Base-by-base conservation (phyloP, 345 rosid species). In the Euphorbia tirucalli region DNA sequence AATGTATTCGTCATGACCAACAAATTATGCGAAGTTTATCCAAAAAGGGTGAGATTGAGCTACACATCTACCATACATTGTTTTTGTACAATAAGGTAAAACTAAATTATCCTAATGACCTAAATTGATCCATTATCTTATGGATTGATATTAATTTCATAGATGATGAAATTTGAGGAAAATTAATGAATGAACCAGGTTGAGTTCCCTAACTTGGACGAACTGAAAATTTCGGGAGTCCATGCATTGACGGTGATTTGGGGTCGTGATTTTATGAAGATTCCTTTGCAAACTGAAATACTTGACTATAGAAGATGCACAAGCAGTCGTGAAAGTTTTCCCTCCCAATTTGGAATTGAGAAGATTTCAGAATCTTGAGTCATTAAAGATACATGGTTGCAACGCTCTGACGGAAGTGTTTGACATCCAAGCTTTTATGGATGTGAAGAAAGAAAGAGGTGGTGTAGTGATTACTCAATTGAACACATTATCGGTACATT, bases 121-220 rank as follows among this genome's bases (percentile, higher is more conserved):
- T n/a, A n/a, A n/a, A n/a, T n/a, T n/a, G n/a, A n/a, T 35, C 39
- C 7, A 35, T 35, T 35, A 35, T 35, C 39, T 35, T 35, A 35
- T 35, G 3, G 39, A 35, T 35, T 35, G n/a, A n/a, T n/a, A n/a
- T n/a, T n/a, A n/a, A n/a, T n/a, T n/a, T n/a, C n/a, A n/a, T n/a
- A n/a, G n/a, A n/a, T n/a, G n/a, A n/a, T n/a, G n/a, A n/a, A 22
- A 3, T 21, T 3, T 7, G 6, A 61, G 24, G 41, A 0, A 43
- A 28, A 61, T n/a, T n/a, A n/a, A n/a, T 32, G 43, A 41, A 61
- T 62, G 46, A 62, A 27, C 32, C 54, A 69, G 72, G 72, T 69
- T 58, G 37, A 14, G 5, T 57, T 69, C 48, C 65, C 65, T 32
- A 69, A 69, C 65, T 25, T 70, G 41, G 73, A 70, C 25, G 9